Percentiles rank a stretch among this genome's conserved stretches.
Conservation (phyloP, 257 asterid genomes). For the Solanum rostratum region DNA sequence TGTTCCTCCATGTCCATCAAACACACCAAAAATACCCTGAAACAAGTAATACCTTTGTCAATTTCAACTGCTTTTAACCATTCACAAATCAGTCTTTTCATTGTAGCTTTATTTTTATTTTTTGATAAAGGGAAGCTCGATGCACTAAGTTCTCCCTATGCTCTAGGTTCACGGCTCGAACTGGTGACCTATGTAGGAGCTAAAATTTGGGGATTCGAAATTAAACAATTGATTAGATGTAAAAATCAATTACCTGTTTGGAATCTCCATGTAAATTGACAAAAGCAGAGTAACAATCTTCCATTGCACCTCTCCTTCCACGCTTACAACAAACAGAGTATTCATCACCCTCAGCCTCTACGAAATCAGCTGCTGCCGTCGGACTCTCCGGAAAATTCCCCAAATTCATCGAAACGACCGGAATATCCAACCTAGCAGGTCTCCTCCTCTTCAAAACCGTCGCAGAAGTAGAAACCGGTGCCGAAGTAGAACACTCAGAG, state of each 20-base stretch:
- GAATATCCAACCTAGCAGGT: constrained; percentile 30
- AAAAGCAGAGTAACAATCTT: constrained; percentile 71
- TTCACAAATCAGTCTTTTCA: neutral
- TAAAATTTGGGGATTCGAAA: neutral
- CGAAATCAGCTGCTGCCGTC: constrained; percentile 11
- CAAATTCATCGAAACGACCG: constrained; percentile 7
- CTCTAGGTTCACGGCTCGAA: neutral
- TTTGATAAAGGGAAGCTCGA: too few species aligned
- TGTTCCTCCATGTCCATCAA: constrained; percentile 78
- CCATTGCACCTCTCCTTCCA: constrained; percentile 73
- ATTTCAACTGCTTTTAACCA: neutral
- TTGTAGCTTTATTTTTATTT: too few species aligned
- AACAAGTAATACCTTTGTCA: neutral
- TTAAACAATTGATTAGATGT: neutral
- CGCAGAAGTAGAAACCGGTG: constrained; percentile 13
- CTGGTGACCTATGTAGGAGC: neutral
- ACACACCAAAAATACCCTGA: constrained; percentile 65
- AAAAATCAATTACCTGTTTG: constrained; percentile 32
- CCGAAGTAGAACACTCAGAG: constrained; percentile 13
- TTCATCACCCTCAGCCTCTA: constrained; percentile 67
- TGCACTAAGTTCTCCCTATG: neutral
- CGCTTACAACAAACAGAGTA: constrained; percentile 69
- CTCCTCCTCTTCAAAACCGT: constrained; percentile 26
- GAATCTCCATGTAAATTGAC: constrained; percentile 43
- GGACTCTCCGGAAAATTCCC: constrained; percentile 11